These are phyloP conservation scores for Clarireedia paspali DNA, from an alignment of 2,329 filamentous ascomycete species.

Conservation along the genomic window DNA sequence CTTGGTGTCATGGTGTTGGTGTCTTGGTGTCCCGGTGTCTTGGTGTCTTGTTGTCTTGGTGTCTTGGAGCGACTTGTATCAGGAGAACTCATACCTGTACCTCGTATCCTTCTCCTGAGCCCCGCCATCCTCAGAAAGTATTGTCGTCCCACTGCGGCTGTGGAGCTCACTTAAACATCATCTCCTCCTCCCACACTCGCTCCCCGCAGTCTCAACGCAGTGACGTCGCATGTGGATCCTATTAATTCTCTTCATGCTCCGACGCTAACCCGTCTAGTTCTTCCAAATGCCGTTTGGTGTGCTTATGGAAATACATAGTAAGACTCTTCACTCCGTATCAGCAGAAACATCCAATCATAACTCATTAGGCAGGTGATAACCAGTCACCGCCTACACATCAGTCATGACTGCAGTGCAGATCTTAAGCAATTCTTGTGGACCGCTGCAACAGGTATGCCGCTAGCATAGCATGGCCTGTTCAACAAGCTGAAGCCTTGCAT, in stretches of 20 bases:
- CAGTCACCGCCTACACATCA: not conserved
- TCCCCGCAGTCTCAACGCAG: not conserved
- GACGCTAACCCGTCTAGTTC: not conserved
- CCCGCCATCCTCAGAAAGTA: too few species aligned
- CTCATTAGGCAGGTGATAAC: not conserved
- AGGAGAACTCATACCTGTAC: too few species aligned
- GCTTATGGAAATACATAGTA: not conserved
- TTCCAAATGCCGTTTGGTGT: not conserved
- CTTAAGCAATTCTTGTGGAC: not conserved
- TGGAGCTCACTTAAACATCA: not conserved
- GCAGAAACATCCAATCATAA: not conserved
- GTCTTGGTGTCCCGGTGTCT: too few species aligned
- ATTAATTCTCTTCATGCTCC: not conserved
- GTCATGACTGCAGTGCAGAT: conserved; percentile 4
- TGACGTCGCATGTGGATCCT: conserved; percentile 6
- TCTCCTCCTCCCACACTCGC: not conserved
- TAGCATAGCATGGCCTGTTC: not conserved
- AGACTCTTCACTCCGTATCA: not conserved
- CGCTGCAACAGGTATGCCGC: not conserved
- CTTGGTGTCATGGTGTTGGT: too few species aligned
- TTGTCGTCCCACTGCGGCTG: too few species aligned
- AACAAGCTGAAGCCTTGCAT: not conserved
- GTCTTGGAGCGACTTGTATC: too few species aligned
- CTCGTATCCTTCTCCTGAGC: too few species aligned
- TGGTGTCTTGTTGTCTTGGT: too few species aligned